Evolutionary conservation across 2,329 filamentous ascomycete species (phyloP).

Genomic region (Fusarium proliferatum): DNA sequence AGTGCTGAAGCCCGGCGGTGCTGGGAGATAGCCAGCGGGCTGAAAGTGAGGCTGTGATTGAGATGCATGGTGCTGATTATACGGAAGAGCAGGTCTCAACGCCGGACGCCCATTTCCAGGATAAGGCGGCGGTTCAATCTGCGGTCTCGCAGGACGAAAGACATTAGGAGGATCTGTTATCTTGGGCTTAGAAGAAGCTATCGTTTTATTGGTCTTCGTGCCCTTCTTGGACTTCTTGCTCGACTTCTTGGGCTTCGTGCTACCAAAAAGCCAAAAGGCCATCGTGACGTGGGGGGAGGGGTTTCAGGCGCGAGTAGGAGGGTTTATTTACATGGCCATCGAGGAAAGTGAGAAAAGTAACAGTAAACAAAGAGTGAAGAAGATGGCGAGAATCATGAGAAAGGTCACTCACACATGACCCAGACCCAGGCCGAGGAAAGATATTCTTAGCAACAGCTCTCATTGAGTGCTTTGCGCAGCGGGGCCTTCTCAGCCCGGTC

Average conservation of each 20-base stretch:
- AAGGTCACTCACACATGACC: slow-evolving; percentile 26
- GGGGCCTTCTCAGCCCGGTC: slow-evolving; percentile 22
- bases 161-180: slow-evolving; percentile 19
- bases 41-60: slow-evolving; percentile 42
- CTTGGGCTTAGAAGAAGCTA: neutral
- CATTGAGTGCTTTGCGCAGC: slow-evolving; percentile 14
- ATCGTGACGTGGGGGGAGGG: neutral
- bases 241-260: neutral
- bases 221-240: slow-evolving; percentile 14
- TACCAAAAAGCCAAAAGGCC: slow-evolving; percentile 1
- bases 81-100: slow-evolving; percentile 12
- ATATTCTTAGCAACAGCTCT: slow-evolving; percentile 39
- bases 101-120: neutral
- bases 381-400: slow-evolving; percentile 25
- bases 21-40: slow-evolving; percentile 38
- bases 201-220: neutral
- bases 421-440: neutral
- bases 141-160: slow-evolving; percentile 1
- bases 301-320: neutral
- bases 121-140: neutral
- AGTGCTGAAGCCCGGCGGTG: slow-evolving; percentile 40
- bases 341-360: neutral
- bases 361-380: slow-evolving; percentile 5
- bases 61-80: slow-evolving; percentile 36
- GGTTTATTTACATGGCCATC: neutral